Percentiles rank a stretch among this genome's conserved stretches.
These are phyloP conservation scores for Trichomonas gallinae DNA, from an alignment of 208 protist genomes.

Conservation along the genomic window DNA sequence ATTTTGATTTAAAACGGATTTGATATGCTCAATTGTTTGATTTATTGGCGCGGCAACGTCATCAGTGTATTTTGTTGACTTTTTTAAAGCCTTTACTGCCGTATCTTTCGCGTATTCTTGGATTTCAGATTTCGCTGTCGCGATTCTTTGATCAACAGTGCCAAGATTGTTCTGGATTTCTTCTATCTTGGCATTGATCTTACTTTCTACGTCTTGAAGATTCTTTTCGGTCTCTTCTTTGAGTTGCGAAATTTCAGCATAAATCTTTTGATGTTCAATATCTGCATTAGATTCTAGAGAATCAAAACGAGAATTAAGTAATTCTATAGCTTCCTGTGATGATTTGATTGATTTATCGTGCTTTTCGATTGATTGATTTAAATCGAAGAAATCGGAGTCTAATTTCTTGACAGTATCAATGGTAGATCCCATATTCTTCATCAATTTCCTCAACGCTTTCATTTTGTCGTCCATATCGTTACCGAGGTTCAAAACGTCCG, in stretches of 20 bases:
- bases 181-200: neutral
- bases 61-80: neutral
- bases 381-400: neutral
- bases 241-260: neutral
- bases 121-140: neutral
- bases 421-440: neutral
- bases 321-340: neutral
- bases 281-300: neutral
- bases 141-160: neutral
- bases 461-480: neutral
- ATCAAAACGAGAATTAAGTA: neutral
- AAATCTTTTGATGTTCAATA: neutral
- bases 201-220: neutral
- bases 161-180: neutral
- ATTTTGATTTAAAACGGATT: neutral
- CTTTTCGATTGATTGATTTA: neutral
- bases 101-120: neutral
- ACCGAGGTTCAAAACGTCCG: neutral
- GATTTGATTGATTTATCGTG: neutral
- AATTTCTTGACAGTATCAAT: neutral
- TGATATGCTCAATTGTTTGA: neutral
- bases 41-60: neutral
- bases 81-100: neutral
- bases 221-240: neutral
- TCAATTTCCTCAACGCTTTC: neutral